These are phyloP conservation scores for Leccinum fibrillosum DNA, from an alignment of 768 basidiomycete genomes.

Conservation along the genomic window DNA sequence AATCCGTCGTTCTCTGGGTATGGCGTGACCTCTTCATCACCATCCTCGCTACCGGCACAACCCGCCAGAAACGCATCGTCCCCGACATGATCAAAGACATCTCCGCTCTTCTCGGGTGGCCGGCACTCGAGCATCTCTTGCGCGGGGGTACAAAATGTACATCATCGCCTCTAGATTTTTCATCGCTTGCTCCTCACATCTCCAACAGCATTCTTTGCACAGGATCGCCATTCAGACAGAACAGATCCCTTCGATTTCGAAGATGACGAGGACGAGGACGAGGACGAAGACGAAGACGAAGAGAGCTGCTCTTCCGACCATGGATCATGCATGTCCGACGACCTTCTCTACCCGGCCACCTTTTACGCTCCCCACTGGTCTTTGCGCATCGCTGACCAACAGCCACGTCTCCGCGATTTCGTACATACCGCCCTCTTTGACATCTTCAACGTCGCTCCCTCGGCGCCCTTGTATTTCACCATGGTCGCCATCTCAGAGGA, in stretches of 20 bases:
- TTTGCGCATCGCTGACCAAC: slow-evolving; percentile 36
- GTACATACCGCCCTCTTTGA: slow-evolving; percentile 44
- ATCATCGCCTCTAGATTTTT: slow-evolving; percentile 9
- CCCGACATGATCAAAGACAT: slow-evolving; percentile 61
- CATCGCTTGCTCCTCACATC: not conserved
- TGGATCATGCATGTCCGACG: slow-evolving; percentile 18
- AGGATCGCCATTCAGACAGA: slow-evolving; percentile 6
- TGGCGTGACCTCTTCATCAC: slow-evolving; percentile 68
- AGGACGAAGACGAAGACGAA: slow-evolving; percentile 35
- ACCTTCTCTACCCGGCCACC: slow-evolving; percentile 27
- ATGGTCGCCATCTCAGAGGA: slow-evolving; percentile 40
- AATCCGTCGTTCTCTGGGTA: slow-evolving; percentile 53
- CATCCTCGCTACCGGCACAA: slow-evolving; percentile 41
- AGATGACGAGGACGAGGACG: slow-evolving; percentile 26
- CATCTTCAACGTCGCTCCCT: slow-evolving; percentile 52
- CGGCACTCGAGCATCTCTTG: slow-evolving; percentile 47
- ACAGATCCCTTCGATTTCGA: slow-evolving; percentile 5
- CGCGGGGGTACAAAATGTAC: slow-evolving; percentile 49
- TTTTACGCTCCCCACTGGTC: slow-evolving; percentile 55
- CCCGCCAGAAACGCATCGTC: slow-evolving; percentile 32
- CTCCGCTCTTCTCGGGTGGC: slow-evolving; percentile 48
- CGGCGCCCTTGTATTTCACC: slow-evolving; percentile 41
- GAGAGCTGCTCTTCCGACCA: slow-evolving; percentile 24
- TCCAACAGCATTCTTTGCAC: not conserved
- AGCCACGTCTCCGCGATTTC: slow-evolving; percentile 38